Conservation (phyloP, 495 filamentous ascomycete genomes). For the Ascodesmis nigricans region DNA sequence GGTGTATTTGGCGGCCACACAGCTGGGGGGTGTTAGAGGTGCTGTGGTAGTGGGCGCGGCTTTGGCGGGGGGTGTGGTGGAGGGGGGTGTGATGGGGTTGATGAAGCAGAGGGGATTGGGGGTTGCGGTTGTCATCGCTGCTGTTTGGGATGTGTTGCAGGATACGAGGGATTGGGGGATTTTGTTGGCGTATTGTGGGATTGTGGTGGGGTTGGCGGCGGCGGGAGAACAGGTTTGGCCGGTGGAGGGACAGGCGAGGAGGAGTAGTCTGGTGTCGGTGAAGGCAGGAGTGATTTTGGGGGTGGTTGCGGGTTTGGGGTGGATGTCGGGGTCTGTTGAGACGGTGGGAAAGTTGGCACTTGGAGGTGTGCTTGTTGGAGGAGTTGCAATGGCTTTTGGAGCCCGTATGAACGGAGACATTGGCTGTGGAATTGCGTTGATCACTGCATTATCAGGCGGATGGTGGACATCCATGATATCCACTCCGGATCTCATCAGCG, state of each 20-base stretch:
- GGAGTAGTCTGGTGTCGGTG: no score
- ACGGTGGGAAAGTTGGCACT: neutral
- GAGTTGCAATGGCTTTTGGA: slow-evolving; percentile 10
- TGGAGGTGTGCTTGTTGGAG: slow-evolving; percentile 8
- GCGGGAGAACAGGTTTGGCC: slow-evolving; percentile 2
- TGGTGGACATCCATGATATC: slow-evolving; percentile 7
- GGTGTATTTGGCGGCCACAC: slow-evolving; percentile 15
- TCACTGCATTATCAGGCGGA: slow-evolving; percentile 4
- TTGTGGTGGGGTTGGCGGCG: neutral
- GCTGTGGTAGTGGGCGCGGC: slow-evolving; percentile 9
- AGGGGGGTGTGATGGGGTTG: slow-evolving; percentile 9
- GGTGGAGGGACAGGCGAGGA: no score
- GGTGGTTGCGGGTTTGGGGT: slow-evolving; percentile 8
- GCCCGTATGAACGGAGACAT: slow-evolving; percentile 9
- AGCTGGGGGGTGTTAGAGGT: slow-evolving; percentile 16
- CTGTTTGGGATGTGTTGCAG: slow-evolving; percentile 14
- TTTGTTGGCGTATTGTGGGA: neutral
- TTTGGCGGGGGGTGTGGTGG: slow-evolving; percentile 11
- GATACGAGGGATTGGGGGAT: slow-evolving; percentile 1
- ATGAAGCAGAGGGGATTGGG: slow-evolving; percentile 9
- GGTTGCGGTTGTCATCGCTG: slow-evolving; percentile 6
- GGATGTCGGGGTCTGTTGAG: neutral
- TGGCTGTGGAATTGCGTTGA: slow-evolving; percentile 9
- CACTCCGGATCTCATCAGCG: slow-evolving; percentile 4
- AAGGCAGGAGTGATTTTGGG: slow-evolving; percentile 1